Evolutionary conservation across 495 filamentous ascomycete species (phyloP), one percentile per base, ranked within the genome.

Genomic region (Chaetomidium leptoderma): DNA sequence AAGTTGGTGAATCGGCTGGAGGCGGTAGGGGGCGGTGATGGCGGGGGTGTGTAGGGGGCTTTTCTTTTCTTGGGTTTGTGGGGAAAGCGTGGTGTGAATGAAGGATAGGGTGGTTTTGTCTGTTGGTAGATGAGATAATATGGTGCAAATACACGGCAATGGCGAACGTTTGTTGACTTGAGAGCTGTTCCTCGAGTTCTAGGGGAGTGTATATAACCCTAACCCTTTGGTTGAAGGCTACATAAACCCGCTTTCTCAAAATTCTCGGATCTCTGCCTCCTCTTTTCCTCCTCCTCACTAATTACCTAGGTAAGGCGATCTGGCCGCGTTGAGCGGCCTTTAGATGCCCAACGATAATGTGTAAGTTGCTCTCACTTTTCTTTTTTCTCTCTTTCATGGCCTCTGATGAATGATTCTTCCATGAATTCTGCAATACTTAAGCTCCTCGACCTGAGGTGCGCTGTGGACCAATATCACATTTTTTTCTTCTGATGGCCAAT

Each of bases 1-100:
- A 89, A 86, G 72, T 74, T 96, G 63, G 78, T 96, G 10, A 81
- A 81, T 40, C 82, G 86, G 67, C 65, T 88, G 63, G 91, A 86
- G 66, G 70, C 71, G 13, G 72, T 61, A 7, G 66, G 73, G 8
- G 70, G 70, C 68, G 17, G 62, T 53, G 30, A 65, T 46, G 44
- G 59, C 26, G 43, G 63, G 52, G 55, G 64, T 27, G 66, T 60
- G 11, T 74, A 65, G 59, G 21, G 30, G 19, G 30, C 19, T 16
- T 23, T 45, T 24, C n/a, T 27, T 36, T 42, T 29, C 9, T 42
- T 2, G 17, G 3, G 17, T 26, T 24, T 23, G 7, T 10, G 48
- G 23, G 30, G 14, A 29, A 59, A 32, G 42, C 23, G 32, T 57
- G 19, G 27, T 39, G 50, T 21, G 48, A 43, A 10, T 27, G 17